Evolutionary conservation across 2,329 filamentous ascomycete genomes (phyloP).

Genomic region (Curvularia spicifera): DNA sequence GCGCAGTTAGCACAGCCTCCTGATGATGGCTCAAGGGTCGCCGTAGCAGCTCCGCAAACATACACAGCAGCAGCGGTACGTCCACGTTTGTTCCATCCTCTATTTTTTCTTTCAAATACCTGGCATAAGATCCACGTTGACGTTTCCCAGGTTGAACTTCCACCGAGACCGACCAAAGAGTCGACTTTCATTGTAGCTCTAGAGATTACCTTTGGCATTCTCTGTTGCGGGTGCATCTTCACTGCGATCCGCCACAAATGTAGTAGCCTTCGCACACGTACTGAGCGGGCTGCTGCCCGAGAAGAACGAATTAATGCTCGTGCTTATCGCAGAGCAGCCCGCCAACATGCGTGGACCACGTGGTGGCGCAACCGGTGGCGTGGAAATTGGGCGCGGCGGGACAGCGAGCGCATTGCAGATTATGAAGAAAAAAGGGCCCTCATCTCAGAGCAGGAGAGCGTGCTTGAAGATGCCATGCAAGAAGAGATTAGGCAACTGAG

Average conservation of each 20-base stretch:
- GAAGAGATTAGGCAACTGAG: constrained; percentile 58
- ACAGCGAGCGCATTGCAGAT: constrained; percentile 45
- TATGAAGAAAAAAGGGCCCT: constrained; percentile 61
- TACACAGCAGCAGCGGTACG: constrained; percentile 22
- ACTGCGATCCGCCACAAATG: constrained; percentile 56
- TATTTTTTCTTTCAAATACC: background rate
- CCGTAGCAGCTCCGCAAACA: constrained; percentile 20
- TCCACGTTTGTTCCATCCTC: background rate
- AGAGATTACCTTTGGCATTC: constrained; percentile 52
- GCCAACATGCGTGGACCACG: constrained; percentile 57
- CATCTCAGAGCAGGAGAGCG: constrained; percentile 55
- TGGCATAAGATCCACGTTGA: background rate
- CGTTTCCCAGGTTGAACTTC: constrained; percentile 22
- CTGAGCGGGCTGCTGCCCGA: constrained; percentile 59
- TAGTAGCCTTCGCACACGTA: constrained; percentile 57
- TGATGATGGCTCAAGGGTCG: constrained; percentile 23
- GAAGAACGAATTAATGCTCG: constrained; percentile 62
- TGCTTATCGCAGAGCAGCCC: constrained; percentile 61
- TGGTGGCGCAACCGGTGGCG: constrained; percentile 62
- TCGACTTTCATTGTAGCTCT: constrained; percentile 50
- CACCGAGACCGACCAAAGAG: constrained; percentile 31
- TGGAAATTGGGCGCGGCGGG: constrained; percentile 40
- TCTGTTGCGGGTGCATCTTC: constrained; percentile 55
- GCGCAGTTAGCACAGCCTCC: constrained; percentile 27
- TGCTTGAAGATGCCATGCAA: constrained; percentile 54